Base-by-base conservation (phyloP, 1,284 basidiomycete genomes). In the Heliocybe sulcata region DNA sequence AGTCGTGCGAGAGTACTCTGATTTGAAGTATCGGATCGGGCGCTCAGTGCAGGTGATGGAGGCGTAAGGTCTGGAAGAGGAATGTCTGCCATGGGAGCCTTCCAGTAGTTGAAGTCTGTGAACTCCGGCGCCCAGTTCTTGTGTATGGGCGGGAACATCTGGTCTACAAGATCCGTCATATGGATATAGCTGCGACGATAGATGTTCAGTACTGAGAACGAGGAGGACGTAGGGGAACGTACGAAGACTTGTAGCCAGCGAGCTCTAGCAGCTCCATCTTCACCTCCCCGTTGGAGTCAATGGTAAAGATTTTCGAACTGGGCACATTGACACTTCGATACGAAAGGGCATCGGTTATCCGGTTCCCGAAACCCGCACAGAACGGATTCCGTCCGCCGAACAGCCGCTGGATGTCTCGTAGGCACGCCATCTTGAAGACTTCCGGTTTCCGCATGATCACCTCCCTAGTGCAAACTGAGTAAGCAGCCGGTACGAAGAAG, bases 401-500 rank as follows among this genome's bases (percentile, higher is more conserved):
- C 8, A 99, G 72, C 26, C 94, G 80, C 63, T 94, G 93, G 56
- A 99, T 98, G 70, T 99, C 97, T 35, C 95, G 81, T 60, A 99
- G 73, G 72, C 95, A 98, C 2, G 97, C 96, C 97, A 99, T 99
- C 77, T 99, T 99, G 82, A 99, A 99, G 27, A 99, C 84, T 68
- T 99, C 97, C 0, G 97, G 97, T 72, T 99, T 98, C 35, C 95
- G 87, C 87, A 97, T 90, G 64, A 98, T 95, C n/a, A 98, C 94
- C 72, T 98, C 94, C 2, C 93, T 94, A 60, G 50, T 56, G 14
- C 53, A 55, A 45, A 9, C 47, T 45, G 22, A 48, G 23, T 55
- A 42, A 20, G 31, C 27, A 29, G 12, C n/a, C n/a, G n/a, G 14
- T 38, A 14, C 45, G 35, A 23, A 19, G 12, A 10, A 27, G 11